Conservation (phyloP, 345 rosid species). For the Balakata baccata region DNA sequence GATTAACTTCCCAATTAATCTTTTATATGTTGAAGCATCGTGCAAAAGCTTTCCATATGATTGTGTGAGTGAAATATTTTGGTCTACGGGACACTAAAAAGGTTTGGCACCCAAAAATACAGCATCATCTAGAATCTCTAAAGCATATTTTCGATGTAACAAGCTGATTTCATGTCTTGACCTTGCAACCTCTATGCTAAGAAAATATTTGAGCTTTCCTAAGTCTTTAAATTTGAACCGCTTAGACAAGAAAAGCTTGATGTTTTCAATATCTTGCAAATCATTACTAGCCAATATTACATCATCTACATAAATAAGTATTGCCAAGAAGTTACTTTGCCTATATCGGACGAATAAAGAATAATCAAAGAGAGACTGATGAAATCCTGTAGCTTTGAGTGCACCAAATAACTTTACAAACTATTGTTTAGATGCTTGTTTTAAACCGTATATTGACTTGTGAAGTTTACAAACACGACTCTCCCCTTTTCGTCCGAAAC, state of each 20-base stretch:
- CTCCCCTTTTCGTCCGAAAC: no score
- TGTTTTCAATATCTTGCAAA: neutral
- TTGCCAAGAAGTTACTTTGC: neutral
- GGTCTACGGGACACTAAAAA: no score
- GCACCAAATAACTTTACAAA: neutral
- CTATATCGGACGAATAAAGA: no score
- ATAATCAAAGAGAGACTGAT: neutral
- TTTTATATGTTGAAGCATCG: neutral
- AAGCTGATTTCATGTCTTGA: neutral
- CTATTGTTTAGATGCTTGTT: no score
- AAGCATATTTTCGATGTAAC: neutral
- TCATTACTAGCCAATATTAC: neutral
- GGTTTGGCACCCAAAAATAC: neutral
- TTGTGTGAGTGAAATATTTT: neutral
- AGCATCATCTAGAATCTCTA: neutral
- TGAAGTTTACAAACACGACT: no score
- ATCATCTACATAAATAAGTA: neutral
- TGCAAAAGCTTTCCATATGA: neutral
- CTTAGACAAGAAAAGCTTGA: neutral
- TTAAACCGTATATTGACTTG: no score
- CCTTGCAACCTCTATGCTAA: no score
- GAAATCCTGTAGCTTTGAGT: neutral
- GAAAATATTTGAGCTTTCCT: no score
- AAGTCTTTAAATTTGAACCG: neutral
- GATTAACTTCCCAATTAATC: neutral